Conservation (phyloP, 108 stramenopile genomes). For the Schizochytrium sp. region DNA sequence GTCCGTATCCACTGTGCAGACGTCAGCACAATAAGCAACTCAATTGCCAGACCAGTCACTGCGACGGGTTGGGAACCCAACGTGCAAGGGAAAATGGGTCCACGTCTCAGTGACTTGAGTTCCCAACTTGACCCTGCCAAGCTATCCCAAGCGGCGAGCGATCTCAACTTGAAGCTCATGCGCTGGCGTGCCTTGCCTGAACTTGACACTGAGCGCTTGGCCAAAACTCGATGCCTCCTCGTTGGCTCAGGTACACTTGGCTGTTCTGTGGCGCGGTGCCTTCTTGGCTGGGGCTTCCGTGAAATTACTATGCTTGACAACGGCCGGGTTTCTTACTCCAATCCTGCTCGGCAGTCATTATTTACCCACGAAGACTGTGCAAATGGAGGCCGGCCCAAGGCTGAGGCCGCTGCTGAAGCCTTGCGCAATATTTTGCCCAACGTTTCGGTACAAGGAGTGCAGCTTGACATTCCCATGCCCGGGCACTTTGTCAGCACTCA, state of each 20-base stretch:
- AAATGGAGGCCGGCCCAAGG: conserved; percentile 85
- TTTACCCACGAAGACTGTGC: conserved; percentile 90
- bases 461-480: conserved; percentile 96
- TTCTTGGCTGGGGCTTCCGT: conserved; percentile 97
- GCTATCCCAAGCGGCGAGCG: conserved; percentile 87
- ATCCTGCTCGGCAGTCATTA: conserved; percentile 96
- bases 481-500: conserved; percentile 84
- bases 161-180: conserved; percentile 96
- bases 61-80: conserved; percentile 70
- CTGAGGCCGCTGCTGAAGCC: conserved; percentile 91
- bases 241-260: conserved; percentile 98
- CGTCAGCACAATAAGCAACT: background rate
- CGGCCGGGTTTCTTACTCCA: conserved; percentile 92
- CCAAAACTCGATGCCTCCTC: conserved; percentile 84
- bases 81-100: conserved; percentile 71
- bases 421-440: conserved; percentile 82
- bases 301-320: conserved; percentile 93
- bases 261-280: conserved; percentile 89
- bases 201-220: conserved; percentile 85
- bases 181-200: conserved; percentile 94
- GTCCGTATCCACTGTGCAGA: background rate
- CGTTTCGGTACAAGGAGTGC: conserved; percentile 81
- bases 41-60: background rate
- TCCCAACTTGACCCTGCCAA: conserved; percentile 66
- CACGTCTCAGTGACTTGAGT: conserved; percentile 72